Evolutionary conservation across 371 early-diverging fungal species (phyloP), one percentile per base, ranked within the genome.

Genomic region (Fennellomyces sp.): DNA sequence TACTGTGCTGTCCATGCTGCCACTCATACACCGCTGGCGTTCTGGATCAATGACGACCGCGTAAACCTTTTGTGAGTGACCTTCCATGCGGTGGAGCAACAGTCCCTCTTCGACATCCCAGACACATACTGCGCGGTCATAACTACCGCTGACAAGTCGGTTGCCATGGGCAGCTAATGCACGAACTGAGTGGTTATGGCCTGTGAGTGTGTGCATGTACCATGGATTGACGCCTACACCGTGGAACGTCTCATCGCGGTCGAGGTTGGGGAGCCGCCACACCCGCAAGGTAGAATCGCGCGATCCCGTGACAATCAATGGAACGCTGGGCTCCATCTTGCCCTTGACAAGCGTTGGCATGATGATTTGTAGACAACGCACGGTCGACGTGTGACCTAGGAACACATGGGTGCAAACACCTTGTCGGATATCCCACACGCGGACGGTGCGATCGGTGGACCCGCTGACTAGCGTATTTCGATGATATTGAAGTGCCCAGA

Each of bases 1-100:
- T n/a, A 97, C 96, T 29, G 89, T 87, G 0, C 96, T 89, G 77
- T 99, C 99, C 90, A 98, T 92, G 64, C 95, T 94, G 38, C 99
- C 99, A 60, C 93, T 92, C 63, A 96, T 91, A 47, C 97, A 91
- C 54, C 91, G 87, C 30, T 86, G 75, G 27, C 92, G 79, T 61
- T 93, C n/a, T 8, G 86, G 86, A 67, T 89, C 91, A 59, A 95
- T 85, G 11, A 92, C 94, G 11, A 98, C 92, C 10, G 91, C 88
- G 68, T 98, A 98, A 3, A 98, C 97, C 64, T 95, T 95, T 61
- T 94, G 88, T 15, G 85, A 79, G 63, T 98, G 98, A 8, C 97
- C 97, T 28, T 81, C 76, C 63, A 94, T 88, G 12, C 79, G 79
- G 63, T 89, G 88, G 3, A 88, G 48, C 39, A 85, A 63, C 7